phyloP scores from a whole-genome alignment of 306 rosid species.

The Dalbergia oliveri region DNA sequence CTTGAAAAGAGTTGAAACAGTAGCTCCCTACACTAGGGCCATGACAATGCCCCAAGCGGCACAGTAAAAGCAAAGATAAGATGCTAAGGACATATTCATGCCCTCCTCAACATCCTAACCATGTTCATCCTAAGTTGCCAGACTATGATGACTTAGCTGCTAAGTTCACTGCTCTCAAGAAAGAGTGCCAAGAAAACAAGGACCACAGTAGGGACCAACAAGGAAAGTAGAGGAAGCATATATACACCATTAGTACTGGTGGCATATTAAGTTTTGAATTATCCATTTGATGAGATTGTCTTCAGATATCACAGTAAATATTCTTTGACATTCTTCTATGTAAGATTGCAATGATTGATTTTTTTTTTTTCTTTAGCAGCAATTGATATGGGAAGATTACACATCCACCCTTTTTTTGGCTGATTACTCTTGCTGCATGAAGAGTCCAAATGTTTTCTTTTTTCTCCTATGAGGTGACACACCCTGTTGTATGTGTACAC shows the following conservation, averaged over 20 bases:
- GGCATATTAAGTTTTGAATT: conserved; percentile 20
- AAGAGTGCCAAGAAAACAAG: conserved; percentile 52
- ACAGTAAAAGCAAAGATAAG: conserved; percentile 44
- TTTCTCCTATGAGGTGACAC: no score
- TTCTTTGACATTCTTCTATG: conserved; percentile 37
- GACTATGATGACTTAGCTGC: conserved; percentile 76
- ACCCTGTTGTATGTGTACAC: no score
- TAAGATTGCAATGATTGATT: background rate
- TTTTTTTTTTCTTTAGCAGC: background rate
- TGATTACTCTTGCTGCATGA: background rate
- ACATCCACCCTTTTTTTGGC: background rate
- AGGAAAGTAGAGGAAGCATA: conserved; percentile 5
- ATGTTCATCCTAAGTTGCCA: conserved; percentile 87
- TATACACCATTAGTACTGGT: background rate
- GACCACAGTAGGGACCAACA: background rate
- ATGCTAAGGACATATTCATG: conserved; percentile 69
- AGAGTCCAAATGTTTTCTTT: background rate
- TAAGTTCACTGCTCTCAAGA: conserved; percentile 69
- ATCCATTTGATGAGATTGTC: conserved; percentile 18
- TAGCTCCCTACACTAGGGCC: conserved; percentile 57
- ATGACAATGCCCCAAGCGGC: conserved; percentile 67
- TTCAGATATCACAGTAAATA: conserved; percentile 1
- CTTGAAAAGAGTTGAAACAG: conserved; percentile 42
- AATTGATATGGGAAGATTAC: background rate
- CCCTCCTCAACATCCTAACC: conserved; percentile 60